Conservation (phyloP, 2,329 filamentous ascomycete species). For the Aureobasidium sp. region DNA sequence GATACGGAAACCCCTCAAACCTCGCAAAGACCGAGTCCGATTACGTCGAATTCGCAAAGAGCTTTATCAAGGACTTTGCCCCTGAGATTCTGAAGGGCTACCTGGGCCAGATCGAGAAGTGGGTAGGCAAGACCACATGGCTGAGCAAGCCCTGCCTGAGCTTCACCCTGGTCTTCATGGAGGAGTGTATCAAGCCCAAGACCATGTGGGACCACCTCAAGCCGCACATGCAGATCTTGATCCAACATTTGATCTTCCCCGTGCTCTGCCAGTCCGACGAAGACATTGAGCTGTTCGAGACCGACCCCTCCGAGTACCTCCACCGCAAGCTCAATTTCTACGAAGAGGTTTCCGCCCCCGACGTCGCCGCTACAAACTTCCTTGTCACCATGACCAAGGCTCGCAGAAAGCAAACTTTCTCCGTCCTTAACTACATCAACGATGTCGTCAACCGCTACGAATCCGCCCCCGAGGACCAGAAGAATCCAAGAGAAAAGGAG, state of each 20-base stretch:
- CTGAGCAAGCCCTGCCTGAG: conserved; percentile 89
- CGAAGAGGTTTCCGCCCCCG: conserved; percentile 90
- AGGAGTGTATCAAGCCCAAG: conserved; percentile 96
- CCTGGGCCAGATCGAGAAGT: conserved; percentile 89
- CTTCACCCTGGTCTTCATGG: conserved; percentile 88
- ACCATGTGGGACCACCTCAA: conserved; percentile 93
- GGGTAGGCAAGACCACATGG: conserved; percentile 92
- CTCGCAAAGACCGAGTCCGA: conserved; percentile 70
- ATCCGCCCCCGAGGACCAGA: conserved; percentile 70
- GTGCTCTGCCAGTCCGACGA: conserved; percentile 87
- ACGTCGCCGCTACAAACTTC: conserved; percentile 95
- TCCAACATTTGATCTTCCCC: conserved; percentile 92
- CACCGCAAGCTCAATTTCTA: conserved; percentile 97
- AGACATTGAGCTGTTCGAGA: conserved; percentile 86
- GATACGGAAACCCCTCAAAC: conserved; percentile 79
- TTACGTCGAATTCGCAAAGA: conserved; percentile 74
- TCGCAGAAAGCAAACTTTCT: conserved; percentile 90
- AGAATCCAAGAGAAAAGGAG: conserved; percentile 92
- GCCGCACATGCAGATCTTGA: conserved; percentile 84
- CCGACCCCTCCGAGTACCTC: conserved; percentile 91
- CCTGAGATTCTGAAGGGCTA: conserved; percentile 96
- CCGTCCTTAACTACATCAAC: conserved; percentile 91
- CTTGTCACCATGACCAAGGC: conserved; percentile 89
- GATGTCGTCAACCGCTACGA: conserved; percentile 92
- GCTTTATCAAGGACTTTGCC: conserved; percentile 83